phyloP scores from a whole-genome alignment of 1,284 basidiomycete species.

The Pholiota adiposa region DNA sequence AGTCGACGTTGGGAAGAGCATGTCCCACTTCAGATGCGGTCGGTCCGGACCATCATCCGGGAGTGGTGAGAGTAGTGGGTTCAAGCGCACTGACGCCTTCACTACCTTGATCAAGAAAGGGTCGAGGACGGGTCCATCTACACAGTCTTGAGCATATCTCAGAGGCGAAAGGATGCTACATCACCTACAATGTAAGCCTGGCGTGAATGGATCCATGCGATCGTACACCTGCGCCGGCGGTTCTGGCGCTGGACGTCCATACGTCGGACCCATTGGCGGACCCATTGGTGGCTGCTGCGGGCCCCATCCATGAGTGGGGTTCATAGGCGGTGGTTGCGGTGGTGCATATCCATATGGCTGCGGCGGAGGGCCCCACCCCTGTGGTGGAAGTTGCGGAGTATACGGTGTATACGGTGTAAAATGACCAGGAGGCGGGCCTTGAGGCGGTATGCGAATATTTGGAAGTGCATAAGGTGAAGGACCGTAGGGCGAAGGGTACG shows the following conservation, averaged over 20 bases:
- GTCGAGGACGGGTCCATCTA: constrained; percentile 76
- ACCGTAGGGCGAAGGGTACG: neutral
- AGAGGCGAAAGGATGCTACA: constrained; percentile 3
- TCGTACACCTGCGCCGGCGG: constrained; percentile 34
- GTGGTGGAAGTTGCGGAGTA: constrained; percentile 13
- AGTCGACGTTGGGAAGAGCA: constrained; percentile 66
- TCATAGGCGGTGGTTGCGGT: neutral
- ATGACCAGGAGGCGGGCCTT: too few species aligned
- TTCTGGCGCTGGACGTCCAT: constrained; percentile 13
- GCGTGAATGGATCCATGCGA: constrained; percentile 38
- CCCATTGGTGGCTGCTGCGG: neutral
- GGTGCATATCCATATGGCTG: neutral
- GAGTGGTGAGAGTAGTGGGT: constrained; percentile 62
- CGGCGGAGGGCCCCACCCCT: constrained; percentile 2
- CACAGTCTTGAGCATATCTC: neutral
- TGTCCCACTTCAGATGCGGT: constrained; percentile 69
- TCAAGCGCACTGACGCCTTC: constrained; percentile 50
- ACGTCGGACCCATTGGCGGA: neutral
- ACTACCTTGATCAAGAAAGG: constrained; percentile 59
- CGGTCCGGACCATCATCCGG: constrained; percentile 47
- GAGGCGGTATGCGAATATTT: constrained; percentile 15
- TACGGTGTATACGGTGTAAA: constrained; percentile 18
- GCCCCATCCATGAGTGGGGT: neutral
- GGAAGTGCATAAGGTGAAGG: constrained; percentile 10
- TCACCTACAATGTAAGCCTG: constrained; percentile 43